phyloP scores from a whole-genome alignment of 2,329 filamentous ascomycete genomes.

The Fusarium metavorans region DNA sequence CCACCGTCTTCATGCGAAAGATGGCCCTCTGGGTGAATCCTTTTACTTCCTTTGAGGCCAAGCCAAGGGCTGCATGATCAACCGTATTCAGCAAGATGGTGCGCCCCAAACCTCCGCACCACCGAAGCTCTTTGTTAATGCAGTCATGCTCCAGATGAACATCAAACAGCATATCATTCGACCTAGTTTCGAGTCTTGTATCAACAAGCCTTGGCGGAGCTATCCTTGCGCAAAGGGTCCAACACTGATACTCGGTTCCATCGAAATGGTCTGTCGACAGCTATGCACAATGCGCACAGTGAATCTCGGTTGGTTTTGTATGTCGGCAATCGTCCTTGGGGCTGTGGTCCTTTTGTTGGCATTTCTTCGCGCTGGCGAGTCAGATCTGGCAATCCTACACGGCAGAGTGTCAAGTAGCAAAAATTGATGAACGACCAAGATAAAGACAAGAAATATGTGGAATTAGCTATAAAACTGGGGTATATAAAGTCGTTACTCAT shows the following conservation, averaged over 20 bases:
- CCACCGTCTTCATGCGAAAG: background rate
- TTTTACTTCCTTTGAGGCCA: background rate
- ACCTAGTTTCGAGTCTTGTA: background rate
- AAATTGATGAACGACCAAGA: background rate
- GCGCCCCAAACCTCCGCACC: background rate
- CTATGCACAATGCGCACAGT: background rate
- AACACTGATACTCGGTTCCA: background rate
- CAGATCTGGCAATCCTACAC: background rate
- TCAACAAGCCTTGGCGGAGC: background rate
- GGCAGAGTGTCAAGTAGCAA: background rate
- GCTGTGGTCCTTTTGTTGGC: background rate
- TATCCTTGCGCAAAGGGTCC: background rate
- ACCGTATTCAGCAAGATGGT: background rate
- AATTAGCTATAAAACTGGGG: constrained; percentile 33
- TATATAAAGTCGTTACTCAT: constrained; percentile 41
- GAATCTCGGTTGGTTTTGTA: background rate
- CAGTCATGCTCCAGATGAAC: too few species aligned
- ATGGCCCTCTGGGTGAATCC: background rate
- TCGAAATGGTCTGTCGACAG: background rate
- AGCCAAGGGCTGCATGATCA: background rate
- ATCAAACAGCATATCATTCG: background rate
- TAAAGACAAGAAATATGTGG: constrained; percentile 1
- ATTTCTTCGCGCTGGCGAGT: background rate
- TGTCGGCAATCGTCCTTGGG: background rate
- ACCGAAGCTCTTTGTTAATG: background rate